These are phyloP conservation scores for Evernia prunastri DNA, from an alignment of 495 filamentous ascomycete species.

Conservation along the genomic window DNA sequence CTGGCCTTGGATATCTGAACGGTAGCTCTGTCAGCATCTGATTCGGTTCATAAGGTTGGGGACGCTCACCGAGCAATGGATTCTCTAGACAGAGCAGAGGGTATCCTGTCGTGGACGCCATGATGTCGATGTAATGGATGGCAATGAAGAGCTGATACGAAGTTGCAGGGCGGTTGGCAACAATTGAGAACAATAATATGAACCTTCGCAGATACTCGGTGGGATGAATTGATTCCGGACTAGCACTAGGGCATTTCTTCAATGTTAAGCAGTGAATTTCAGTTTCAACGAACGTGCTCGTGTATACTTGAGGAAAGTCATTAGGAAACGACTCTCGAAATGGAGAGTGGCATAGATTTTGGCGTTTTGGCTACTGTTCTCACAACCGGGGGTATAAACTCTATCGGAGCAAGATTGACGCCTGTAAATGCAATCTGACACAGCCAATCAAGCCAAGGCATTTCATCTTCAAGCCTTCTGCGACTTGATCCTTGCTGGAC, in stretches of 20 bases:
- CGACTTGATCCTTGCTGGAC: slow-evolving; percentile 55
- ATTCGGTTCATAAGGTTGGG: background rate
- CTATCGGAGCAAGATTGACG: slow-evolving; percentile 2
- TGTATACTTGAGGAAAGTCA: background rate
- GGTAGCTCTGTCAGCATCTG: slow-evolving; percentile 15
- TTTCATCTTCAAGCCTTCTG: slow-evolving; percentile 8
- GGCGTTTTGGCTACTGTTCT: too few relatives aligned
- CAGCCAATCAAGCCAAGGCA: background rate
- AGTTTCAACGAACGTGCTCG: background rate
- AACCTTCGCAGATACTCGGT: background rate
- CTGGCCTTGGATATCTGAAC: slow-evolving; percentile 80
- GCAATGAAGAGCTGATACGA: background rate
- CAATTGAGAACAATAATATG: background rate
- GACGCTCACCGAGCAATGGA: slow-evolving; percentile 75
- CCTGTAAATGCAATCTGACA: slow-evolving; percentile 7
- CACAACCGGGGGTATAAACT: slow-evolving; percentile 8
- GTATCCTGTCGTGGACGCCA: slow-evolving; percentile 70
- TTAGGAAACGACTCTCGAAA: background rate
- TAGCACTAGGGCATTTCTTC: background rate
- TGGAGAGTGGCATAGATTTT: background rate
- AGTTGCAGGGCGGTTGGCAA: slow-evolving; percentile 1
- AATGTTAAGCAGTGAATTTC: background rate
- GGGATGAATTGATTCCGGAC: background rate
- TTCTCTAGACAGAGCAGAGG: slow-evolving; percentile 90
- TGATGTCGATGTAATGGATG: slow-evolving; percentile 27